These are phyloP conservation scores for Escovopsis sp. DNA, from an alignment of 2,329 filamentous ascomycete genomes.

Conservation along the genomic window DNA sequence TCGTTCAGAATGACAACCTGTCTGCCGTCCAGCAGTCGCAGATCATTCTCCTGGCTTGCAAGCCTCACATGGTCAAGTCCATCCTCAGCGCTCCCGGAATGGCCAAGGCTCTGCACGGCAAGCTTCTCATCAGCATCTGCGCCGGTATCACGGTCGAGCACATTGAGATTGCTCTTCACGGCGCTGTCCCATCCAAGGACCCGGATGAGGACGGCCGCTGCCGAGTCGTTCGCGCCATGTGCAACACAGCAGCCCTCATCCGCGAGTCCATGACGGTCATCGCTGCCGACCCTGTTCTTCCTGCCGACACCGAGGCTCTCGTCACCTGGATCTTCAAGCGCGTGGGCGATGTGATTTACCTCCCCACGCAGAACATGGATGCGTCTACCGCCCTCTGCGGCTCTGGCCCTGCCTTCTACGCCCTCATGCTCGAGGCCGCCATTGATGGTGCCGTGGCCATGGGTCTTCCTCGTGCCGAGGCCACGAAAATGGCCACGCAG, in stretches of 20 bases:
- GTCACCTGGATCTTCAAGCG: slow-evolving; percentile 65
- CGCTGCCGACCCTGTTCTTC: slow-evolving; percentile 45
- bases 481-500: slow-evolving; percentile 65
- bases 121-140: slow-evolving; percentile 69
- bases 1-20: slow-evolving; percentile 60
- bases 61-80: slow-evolving; percentile 58
- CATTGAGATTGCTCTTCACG: slow-evolving; percentile 50
- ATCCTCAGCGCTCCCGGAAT: slow-evolving; percentile 56
- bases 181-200: slow-evolving; percentile 32
- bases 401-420: slow-evolving; percentile 62
- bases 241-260: slow-evolving; percentile 69
- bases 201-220: slow-evolving; percentile 35
- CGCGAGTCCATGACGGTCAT: slow-evolving; percentile 75
- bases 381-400: slow-evolving; percentile 60
- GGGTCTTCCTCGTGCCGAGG: slow-evolving; percentile 59
- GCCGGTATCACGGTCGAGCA: slow-evolving; percentile 60
- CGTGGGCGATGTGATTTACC: slow-evolving; percentile 55
- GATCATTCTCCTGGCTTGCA: slow-evolving; percentile 65
- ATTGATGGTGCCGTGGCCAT: slow-evolving; percentile 68
- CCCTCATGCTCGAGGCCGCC: slow-evolving; percentile 59
- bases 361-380: slow-evolving; percentile 56
- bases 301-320: slow-evolving; percentile 36
- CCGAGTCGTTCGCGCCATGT: slow-evolving; percentile 64
- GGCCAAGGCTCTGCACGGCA: slow-evolving; percentile 57
- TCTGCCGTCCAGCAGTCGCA: slow-evolving; percentile 52